Base-by-base conservation (phyloP, 331 rosid species). In the Ulmus americana region DNA sequence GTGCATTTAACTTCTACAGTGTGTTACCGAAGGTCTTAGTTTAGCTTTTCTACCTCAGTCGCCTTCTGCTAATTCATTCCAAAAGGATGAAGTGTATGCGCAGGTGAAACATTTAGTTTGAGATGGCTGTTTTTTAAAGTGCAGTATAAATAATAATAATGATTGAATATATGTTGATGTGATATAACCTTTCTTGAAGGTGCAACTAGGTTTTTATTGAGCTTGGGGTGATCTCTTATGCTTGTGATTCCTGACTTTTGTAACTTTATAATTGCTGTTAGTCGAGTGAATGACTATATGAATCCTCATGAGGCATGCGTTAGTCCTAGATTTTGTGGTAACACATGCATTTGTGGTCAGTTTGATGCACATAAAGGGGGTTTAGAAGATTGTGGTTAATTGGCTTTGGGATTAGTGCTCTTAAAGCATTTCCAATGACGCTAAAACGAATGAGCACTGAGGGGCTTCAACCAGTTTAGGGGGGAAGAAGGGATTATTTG, bases 51-150 rank as follows among this genome's bases (percentile, higher is more conserved):
- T 82, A 69, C 69, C 82, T 10, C 76, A 76, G 56, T 84, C 86
- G 54, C 82, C 72, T 65, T 68, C 89, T 12, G 55, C 76, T 58
- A 84, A 79, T 80, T 80, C 81, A 60, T 63, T 50, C 35, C 90
- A 76, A 80, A 87, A 72, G 44, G 97, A 87, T 69, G 97, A 90
- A 85, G 88, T 90, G 43, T 84, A 90, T 42, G 97, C 84, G 56
- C 94, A 90, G 95, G 97, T 90, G 74, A 14, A 43, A 41, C 47
- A 59, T 50, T 49, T 38, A 45, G 40, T 50, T 70, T 22, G 48
- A 61, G 58, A 43, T 52, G 14, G 16, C 8, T n/a, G 41, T 14
- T 8, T 18, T 76, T 15, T 15, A 10, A 13, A 43, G 51, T 39
- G 10, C 67, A 5, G 40, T 43, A 15, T 15, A 12, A 28, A 28